Conservation (phyloP, 768 basidiomycete genomes). For the Mycena maculata region DNA sequence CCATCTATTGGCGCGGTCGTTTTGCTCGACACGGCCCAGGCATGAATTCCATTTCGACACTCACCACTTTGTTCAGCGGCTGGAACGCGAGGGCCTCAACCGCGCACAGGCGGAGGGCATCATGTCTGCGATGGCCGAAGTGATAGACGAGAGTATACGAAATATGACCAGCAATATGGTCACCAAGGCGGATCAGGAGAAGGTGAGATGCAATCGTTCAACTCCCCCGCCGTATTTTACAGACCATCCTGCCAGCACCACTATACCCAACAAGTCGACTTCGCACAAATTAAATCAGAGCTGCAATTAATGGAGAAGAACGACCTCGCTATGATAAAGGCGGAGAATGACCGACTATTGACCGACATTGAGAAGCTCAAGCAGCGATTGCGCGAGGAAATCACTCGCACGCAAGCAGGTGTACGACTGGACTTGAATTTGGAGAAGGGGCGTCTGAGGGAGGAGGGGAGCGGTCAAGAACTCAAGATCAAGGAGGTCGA, state of each 20-base stretch:
- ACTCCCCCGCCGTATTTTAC: conserved; percentile 1
- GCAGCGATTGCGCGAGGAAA: conserved; percentile 91
- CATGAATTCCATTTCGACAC: conserved; percentile 92
- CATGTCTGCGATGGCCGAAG: conserved; percentile 96
- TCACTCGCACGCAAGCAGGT: conserved; percentile 91
- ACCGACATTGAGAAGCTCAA: conserved; percentile 95
- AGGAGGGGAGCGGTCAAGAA: conserved; percentile 92
- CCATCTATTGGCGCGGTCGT: conserved; percentile 7
- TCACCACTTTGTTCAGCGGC: conserved; percentile 91
- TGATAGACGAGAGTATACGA: conserved; percentile 95
- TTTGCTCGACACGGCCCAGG: conserved; percentile 29
- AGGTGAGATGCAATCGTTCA: conserved; percentile 59
- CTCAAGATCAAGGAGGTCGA: conserved; percentile 98
- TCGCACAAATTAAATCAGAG: conserved; percentile 96
- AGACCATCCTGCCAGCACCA: conserved; percentile 70
- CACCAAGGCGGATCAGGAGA: conserved; percentile 95
- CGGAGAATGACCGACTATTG: conserved; percentile 94
- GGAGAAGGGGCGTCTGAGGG: conserved; percentile 95
- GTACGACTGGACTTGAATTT: conserved; percentile 95
- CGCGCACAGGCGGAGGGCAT: conserved; percentile 95
- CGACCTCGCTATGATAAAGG: conserved; percentile 93
- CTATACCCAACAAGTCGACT: conserved; percentile 96
- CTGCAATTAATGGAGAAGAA: conserved; percentile 97
- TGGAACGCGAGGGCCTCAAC: conserved; percentile 90
- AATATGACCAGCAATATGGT: conserved; percentile 98